These are phyloP conservation scores for Acanthamoeba royreba DNA, from an alignment of 208 protist genomes.

Conservation along the genomic window DNA sequence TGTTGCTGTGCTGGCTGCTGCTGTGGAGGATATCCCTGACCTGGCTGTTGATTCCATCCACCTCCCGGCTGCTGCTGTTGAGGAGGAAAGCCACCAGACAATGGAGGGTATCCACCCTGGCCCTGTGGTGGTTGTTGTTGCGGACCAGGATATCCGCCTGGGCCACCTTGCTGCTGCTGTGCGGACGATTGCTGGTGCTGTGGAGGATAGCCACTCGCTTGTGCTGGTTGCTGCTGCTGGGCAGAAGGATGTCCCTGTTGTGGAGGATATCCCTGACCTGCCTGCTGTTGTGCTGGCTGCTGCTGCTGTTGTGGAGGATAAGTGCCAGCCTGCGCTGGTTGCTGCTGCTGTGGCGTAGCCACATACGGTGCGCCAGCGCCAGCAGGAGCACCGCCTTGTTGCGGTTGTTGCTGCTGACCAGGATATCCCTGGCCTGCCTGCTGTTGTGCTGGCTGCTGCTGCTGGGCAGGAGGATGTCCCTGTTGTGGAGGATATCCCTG, in stretches of 20 bases:
- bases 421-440: too few relatives aligned
- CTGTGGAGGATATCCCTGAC: too few relatives aligned
- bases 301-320: neutral
- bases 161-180: too few relatives aligned
- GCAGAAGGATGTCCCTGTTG: neutral
- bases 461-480: too few relatives aligned
- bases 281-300: too few relatives aligned
- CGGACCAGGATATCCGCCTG: too few relatives aligned
- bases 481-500: too few relatives aligned
- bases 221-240: neutral
- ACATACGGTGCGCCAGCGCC: neutral
- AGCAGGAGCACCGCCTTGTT: neutral
- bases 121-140: neutral
- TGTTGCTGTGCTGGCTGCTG: too few relatives aligned
- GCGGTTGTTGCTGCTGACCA: neutral
- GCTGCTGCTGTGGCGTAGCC: neutral
- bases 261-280: neutral
- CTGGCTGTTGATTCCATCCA: neutral
- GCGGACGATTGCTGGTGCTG: too few relatives aligned
- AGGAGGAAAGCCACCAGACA: neutral
- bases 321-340: neutral
- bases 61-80: neutral
- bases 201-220: neutral
- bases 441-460: neutral
- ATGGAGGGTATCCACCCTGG: too few relatives aligned